Evolutionary conservation across 805 yeast genomes (phyloP), one percentile per base, ranked within the genome.

Genomic region (Citeromyces matritensis): DNA sequence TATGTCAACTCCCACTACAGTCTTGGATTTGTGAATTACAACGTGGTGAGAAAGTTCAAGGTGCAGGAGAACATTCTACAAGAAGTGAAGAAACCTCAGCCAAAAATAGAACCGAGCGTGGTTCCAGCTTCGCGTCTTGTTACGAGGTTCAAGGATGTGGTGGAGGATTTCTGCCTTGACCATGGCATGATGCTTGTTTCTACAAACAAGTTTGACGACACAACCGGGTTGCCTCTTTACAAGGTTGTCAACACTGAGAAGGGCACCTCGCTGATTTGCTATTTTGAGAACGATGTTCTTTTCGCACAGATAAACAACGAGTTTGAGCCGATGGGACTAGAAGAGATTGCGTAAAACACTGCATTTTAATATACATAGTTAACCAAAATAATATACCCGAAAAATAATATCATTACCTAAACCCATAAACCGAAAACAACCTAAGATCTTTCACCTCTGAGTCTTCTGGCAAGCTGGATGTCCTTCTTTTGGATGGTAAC

Each of bases 401-500:
- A 34, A 37, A 30, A 37, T 31, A 17, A 17, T 17, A 17, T 17
- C 21, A 17, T 17, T 17, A 17, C 21, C 21, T 17, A 17, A 17
- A 17, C 21, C 21, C 21, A 17, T 24, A 35, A 31, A 24, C 29
- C 24, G 30, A 33, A 31, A 44, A 25, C 29, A 30, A 41, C 38
- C 55, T 73, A 81, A 45, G 88, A 72, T 77, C 91, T 78, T 69
- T 81, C 94, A 63, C 96, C 97, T 67, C 96, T 79, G 58, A 88
- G 75, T 70, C 97, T 81, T 69, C 96, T 81, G 45, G 97, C 98
- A 56, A 88, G 72, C 57, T 86, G 95, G 58, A 88, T 83, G 62
- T 88, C 98, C 68, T 86, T 86, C 83, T 85, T 88, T 73, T 84
- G 95, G 54, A 88, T 84, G 43, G 98, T 88, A 48, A 88, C 97